phyloP scores from a whole-genome alignment of 768 basidiomycete genomes.

The Brasilioporus rufonigricans region DNA sequence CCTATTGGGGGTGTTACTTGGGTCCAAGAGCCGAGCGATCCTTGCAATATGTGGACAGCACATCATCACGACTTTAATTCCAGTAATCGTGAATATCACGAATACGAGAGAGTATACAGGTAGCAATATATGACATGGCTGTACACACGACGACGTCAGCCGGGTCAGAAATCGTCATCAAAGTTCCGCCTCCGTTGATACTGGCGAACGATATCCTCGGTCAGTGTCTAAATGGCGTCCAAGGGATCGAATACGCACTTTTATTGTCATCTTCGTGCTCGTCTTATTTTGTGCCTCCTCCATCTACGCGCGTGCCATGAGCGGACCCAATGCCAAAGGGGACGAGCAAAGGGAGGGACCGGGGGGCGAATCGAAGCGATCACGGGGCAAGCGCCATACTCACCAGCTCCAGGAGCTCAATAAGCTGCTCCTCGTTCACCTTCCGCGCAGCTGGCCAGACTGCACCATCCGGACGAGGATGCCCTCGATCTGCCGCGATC shows the following conservation, averaged over 20 bases:
- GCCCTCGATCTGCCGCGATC: conserved; percentile 76
- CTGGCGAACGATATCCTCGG: conserved; percentile 29
- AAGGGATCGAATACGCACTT: conserved; percentile 35
- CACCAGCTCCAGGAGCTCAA: conserved; percentile 85
- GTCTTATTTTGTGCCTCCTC: conserved; percentile 51
- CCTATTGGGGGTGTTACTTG: neutral
- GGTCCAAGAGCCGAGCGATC: neutral
- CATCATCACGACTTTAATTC: too few species aligned
- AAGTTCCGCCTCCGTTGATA: conserved; percentile 65
- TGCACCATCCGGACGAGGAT: conserved; percentile 83
- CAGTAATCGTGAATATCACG: neutral
- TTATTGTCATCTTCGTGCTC: conserved; percentile 55
- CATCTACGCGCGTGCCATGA: conserved; percentile 39
- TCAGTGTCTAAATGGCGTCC: neutral
- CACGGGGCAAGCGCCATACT: neutral
- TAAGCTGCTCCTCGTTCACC: conserved; percentile 78
- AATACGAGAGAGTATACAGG: neutral
- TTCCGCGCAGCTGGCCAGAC: conserved; percentile 74
- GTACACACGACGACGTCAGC: neutral
- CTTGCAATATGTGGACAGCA: too few species aligned
- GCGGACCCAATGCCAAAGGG: neutral
- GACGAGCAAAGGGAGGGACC: too few species aligned
- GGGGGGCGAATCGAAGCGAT: too few species aligned
- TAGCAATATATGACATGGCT: neutral
- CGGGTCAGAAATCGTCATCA: conserved; percentile 52